phyloP scores from a whole-genome alignment of 352 stramenopile species.

The Thalassiosira hispida region DNA sequence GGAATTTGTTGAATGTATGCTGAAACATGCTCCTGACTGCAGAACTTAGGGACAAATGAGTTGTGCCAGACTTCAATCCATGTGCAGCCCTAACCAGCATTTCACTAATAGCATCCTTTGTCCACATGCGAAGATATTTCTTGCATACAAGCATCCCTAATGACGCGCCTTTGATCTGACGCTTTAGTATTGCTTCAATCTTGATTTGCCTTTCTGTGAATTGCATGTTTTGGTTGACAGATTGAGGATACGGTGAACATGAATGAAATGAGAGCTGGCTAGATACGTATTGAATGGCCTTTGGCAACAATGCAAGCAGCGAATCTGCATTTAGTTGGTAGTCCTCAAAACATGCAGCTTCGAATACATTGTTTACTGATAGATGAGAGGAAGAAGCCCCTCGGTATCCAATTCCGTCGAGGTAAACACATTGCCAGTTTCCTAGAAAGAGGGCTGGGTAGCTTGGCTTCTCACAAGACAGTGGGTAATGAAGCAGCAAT shows the following conservation, averaged over 20 bases:
- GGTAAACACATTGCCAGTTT: slow-evolving; percentile 54
- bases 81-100: slow-evolving; percentile 27
- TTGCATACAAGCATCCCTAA: slow-evolving; percentile 30
- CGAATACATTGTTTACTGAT: slow-evolving; percentile 45
- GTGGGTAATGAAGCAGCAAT: slow-evolving; percentile 56
- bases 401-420: slow-evolving; percentile 54
- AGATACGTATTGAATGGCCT: slow-evolving; percentile 44
- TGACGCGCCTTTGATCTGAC: slow-evolving; percentile 10
- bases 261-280: slow-evolving; percentile 52
- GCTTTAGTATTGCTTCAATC: slow-evolving; percentile 30
- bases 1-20: slow-evolving; percentile 54
- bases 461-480: slow-evolving; percentile 33
- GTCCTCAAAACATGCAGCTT: slow-evolving; percentile 33
- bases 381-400: slow-evolving; percentile 19
- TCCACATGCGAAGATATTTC: slow-evolving; percentile 43
- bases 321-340: slow-evolving; percentile 4
- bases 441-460: slow-evolving; percentile 64
- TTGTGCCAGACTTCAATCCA: slow-evolving; percentile 33
- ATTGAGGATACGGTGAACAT: slow-evolving; percentile 26
- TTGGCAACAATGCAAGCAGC: slow-evolving; percentile 40
- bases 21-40: slow-evolving; percentile 38
- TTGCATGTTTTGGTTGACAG: slow-evolving; percentile 38
- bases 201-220: slow-evolving; percentile 34
- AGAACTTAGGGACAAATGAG: slow-evolving; percentile 42
- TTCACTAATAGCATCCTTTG: slow-evolving; percentile 28